Evolutionary conservation across 2,329 filamentous ascomycete species (phyloP).

Genomic region (Sarocladiaceae sp.): DNA sequence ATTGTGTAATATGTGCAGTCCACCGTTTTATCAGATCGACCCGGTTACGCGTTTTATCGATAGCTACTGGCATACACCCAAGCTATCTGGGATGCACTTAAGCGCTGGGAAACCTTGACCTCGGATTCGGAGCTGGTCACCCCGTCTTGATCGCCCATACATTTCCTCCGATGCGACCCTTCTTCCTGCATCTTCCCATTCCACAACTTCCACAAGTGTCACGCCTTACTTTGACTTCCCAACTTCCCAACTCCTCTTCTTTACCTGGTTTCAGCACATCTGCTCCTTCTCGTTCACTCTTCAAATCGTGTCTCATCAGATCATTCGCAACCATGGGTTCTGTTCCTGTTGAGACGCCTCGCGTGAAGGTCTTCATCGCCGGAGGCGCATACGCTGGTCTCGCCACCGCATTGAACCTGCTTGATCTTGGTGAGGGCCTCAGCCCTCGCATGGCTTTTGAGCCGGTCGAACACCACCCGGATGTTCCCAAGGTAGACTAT

Average conservation of each 20-base stretch:
- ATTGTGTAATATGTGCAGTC: not conserved
- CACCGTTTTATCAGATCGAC: too few species aligned
- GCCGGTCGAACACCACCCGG: conserved; percentile 34
- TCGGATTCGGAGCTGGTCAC: not conserved
- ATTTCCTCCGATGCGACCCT: conserved; percentile 1
- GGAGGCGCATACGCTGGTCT: conserved; percentile 73
- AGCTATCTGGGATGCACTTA: too few species aligned
- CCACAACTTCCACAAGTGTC: conserved; percentile 1
- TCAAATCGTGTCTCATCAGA: not conserved
- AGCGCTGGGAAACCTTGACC: too few species aligned
- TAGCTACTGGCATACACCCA: not conserved
- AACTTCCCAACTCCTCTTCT: not conserved
- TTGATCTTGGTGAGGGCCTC: conserved; percentile 59
- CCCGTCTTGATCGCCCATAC: not conserved
- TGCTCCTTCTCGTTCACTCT: not conserved
- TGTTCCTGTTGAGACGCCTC: not conserved
- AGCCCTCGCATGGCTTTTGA: conserved; percentile 39
- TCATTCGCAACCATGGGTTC: not conserved
- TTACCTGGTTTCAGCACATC: not conserved
- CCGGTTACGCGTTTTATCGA: not conserved
- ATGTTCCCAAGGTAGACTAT: conserved; percentile 47
- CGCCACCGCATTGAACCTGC: conserved; percentile 60
- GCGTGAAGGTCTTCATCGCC: conserved; percentile 53
- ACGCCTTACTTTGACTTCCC: not conserved
- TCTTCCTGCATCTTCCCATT: conserved; percentile 1